phyloP scores from a whole-genome alignment of 2,329 filamentous ascomycete species.

The Dactylellina parvicollis region DNA sequence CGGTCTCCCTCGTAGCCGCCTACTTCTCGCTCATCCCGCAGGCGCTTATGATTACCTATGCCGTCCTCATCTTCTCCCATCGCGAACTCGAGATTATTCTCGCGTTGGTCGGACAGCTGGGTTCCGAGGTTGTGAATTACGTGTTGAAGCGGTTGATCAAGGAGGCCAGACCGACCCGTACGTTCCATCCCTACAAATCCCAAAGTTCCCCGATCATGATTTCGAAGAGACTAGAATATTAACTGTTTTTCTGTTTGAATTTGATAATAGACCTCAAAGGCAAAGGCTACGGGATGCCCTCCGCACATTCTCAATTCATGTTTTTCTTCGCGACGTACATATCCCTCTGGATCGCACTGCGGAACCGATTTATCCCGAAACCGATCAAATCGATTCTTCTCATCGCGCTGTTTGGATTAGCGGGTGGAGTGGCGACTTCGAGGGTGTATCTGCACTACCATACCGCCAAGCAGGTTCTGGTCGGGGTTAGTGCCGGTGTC shows the following conservation, averaged over 20 bases:
- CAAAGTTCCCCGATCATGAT: no score
- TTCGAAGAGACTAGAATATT: no score
- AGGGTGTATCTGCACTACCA: constrained; percentile 93
- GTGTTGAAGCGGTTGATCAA: constrained; percentile 88
- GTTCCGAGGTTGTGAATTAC: constrained; percentile 91
- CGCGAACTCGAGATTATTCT: constrained; percentile 88
- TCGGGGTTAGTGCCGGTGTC: constrained; percentile 76
- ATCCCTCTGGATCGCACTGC: constrained; percentile 81
- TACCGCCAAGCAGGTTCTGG: constrained; percentile 85
- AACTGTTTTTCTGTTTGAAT: no score
- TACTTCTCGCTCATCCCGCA: constrained; percentile 95
- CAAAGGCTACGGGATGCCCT: constrained; percentile 98
- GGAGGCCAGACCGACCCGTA: constrained; percentile 85
- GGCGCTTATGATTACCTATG: constrained; percentile 87
- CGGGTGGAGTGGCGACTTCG: constrained; percentile 78
- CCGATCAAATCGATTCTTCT: constrained; percentile 64
- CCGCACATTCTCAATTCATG: constrained; percentile 93
- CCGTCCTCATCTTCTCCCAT: constrained; percentile 86
- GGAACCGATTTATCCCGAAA: constrained; percentile 72
- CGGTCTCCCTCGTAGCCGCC: constrained; percentile 84
- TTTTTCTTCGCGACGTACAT: constrained; percentile 89
- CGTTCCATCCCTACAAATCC: no score
- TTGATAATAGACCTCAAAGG: constrained; percentile 69
- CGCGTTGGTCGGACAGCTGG: constrained; percentile 91
- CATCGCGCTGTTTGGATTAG: constrained; percentile 70